Evolutionary conservation across 139 green algal genomes (phyloP).

Genomic region (Pycnococcus provasolii): DNA sequence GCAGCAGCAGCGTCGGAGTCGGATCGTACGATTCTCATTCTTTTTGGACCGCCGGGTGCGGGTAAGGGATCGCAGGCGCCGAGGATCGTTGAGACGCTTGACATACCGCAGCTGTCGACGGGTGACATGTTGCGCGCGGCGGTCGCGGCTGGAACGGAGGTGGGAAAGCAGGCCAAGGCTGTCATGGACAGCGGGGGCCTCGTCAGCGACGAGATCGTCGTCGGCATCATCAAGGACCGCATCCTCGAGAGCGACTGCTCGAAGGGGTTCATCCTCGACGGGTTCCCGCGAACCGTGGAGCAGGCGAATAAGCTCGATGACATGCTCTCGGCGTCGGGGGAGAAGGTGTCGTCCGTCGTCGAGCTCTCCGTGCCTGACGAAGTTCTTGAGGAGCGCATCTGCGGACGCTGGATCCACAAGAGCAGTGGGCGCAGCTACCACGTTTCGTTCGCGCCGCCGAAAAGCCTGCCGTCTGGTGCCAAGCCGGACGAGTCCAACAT

Average conservation of each 20-base stretch:
- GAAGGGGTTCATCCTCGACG: constrained; percentile 85
- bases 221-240: constrained; percentile 76
- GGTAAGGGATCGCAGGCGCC: constrained; percentile 82
- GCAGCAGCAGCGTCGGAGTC: neutral
- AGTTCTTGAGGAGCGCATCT: constrained; percentile 68
- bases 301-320: constrained; percentile 64
- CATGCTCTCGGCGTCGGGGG: constrained; percentile 59
- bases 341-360: constrained; percentile 40
- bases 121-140: constrained; percentile 72
- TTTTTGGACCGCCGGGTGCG: constrained; percentile 66
- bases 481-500: constrained; percentile 1
- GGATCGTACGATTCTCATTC: constrained; percentile 8
- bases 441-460: constrained; percentile 72
- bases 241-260: constrained; percentile 61
- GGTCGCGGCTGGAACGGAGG: constrained; percentile 47
- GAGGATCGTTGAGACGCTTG: constrained; percentile 75
- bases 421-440: constrained; percentile 80
- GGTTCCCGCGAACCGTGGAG: constrained; percentile 67
- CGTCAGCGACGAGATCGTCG: constrained; percentile 85
- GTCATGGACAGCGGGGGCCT: constrained; percentile 86
- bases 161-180: constrained; percentile 66
- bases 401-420: constrained; percentile 72
- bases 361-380: constrained; percentile 69
- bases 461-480: constrained; percentile 22
- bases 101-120: constrained; percentile 82